Percentiles rank a stretch among this genome's conserved stretches.
phyloP scores from a whole-genome alignment of 352 stramenopile species.

The Phytophthora citrophthora region DNA sequence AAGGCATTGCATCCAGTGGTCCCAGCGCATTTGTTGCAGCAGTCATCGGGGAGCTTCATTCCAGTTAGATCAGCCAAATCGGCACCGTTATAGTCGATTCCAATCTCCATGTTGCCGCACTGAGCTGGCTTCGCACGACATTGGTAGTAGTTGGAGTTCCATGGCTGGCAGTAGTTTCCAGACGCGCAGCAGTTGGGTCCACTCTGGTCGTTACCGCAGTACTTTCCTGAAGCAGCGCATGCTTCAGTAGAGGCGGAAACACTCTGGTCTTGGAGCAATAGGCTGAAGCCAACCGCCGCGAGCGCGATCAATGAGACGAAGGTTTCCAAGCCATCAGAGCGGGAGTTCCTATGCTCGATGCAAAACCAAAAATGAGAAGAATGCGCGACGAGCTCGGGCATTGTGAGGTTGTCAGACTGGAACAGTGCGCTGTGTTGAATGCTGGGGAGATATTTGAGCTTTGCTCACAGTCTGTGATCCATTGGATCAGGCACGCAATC shows the following conservation, averaged over 20 bases:
- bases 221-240: constrained; percentile 6
- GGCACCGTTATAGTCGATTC: constrained; percentile 37
- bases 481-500: too few relatives aligned
- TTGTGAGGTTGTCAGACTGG: neutral
- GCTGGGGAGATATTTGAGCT: too few relatives aligned
- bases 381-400: too few relatives aligned
- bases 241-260: neutral
- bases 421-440: too few relatives aligned
- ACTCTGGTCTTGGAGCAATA: neutral
- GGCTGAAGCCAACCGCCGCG: neutral
- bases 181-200: constrained; percentile 40
- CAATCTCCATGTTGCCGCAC: constrained; percentile 36
- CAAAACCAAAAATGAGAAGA: neutral
- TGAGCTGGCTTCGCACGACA: constrained; percentile 32
- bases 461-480: too few relatives aligned
- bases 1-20: constrained; percentile 26
- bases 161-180: constrained; percentile 57
- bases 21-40: constrained; percentile 17
- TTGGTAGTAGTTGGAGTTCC: constrained; percentile 53
- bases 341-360: neutral
- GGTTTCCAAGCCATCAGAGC: neutral
- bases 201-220: constrained; percentile 34
- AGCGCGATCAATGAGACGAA: neutral
- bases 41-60: constrained; percentile 10
- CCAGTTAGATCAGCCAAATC: constrained; percentile 8